Conservation (phyloP, 495 filamentous ascomycete species). For the Hypoxylon rickii region DNA sequence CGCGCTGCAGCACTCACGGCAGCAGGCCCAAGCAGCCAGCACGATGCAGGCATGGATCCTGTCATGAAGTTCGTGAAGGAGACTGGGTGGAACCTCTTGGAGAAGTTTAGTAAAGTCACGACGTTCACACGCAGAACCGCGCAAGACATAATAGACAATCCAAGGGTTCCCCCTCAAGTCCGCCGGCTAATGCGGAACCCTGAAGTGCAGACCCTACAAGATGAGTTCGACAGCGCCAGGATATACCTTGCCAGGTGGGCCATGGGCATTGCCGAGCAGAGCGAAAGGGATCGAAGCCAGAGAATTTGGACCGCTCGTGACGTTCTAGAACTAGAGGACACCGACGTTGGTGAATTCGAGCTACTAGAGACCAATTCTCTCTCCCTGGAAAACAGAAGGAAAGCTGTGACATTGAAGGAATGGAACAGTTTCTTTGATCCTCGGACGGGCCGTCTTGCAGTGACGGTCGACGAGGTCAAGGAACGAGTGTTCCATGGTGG, state of each 20-base stretch:
- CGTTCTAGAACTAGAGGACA: constrained; percentile 91
- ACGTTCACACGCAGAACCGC: constrained; percentile 92
- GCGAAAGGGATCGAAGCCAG: constrained; percentile 79
- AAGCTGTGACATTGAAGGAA: constrained; percentile 77
- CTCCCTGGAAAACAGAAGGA: constrained; percentile 73
- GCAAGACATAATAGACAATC: constrained; percentile 87
- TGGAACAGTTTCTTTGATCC: constrained; percentile 87
- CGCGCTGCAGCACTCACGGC: constrained; percentile 34
- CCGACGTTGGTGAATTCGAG: constrained; percentile 93
- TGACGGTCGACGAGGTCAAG: constrained; percentile 90
- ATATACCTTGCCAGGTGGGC: constrained; percentile 96
- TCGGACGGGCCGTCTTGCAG: constrained; percentile 68
- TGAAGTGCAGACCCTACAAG: constrained; percentile 91
- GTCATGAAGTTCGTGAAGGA: constrained; percentile 94
- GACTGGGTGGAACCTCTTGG: constrained; percentile 91
- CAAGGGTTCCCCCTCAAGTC: constrained; percentile 84
- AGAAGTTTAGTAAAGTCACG: constrained; percentile 94
- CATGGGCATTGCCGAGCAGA: constrained; percentile 97
- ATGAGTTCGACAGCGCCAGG: constrained; percentile 95
- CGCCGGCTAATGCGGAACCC: constrained; percentile 84
- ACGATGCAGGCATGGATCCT: constrained; percentile 88
- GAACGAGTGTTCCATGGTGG: constrained; percentile 96
- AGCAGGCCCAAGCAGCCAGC: constrained; percentile 38
- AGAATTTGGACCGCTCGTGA: constrained; percentile 93
- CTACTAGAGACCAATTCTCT: constrained; percentile 82